These are phyloP conservation scores for Cyathus striatus DNA, from an alignment of 768 basidiomycete genomes.

Conservation along the genomic window DNA sequence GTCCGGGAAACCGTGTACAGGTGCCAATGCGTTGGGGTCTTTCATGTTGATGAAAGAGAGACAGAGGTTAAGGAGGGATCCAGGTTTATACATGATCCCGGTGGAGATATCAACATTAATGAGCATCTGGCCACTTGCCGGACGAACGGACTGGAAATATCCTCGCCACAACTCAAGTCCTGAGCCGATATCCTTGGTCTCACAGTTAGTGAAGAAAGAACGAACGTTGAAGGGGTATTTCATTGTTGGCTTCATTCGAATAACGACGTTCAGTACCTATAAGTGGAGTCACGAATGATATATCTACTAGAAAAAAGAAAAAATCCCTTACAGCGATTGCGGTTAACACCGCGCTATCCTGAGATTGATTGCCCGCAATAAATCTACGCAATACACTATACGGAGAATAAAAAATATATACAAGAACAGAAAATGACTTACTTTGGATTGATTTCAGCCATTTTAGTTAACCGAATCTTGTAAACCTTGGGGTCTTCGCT, in stretches of 20 bases:
- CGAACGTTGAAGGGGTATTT: slow-evolving; percentile 70
- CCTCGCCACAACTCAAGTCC: slow-evolving; percentile 75
- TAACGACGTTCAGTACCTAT: slow-evolving; percentile 71
- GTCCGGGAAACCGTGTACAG: slow-evolving; percentile 37
- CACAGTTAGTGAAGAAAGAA: slow-evolving; percentile 68
- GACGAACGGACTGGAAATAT: slow-evolving; percentile 77
- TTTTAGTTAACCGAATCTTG: slow-evolving; percentile 58
- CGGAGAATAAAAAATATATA: not conserved
- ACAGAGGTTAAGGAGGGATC: slow-evolving; percentile 51
- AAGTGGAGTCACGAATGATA: not conserved
- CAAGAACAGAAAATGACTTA: slow-evolving; percentile 6
- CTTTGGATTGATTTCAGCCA: slow-evolving; percentile 37
- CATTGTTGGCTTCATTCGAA: slow-evolving; percentile 69
- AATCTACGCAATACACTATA: slow-evolving; percentile 53
- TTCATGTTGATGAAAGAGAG: slow-evolving; percentile 40
- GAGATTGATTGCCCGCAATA: slow-evolving; percentile 49
- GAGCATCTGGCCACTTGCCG: slow-evolving; percentile 55
- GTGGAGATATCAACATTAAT: slow-evolving; percentile 80
- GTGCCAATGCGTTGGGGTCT: slow-evolving; percentile 12
- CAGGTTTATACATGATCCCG: slow-evolving; percentile 68
- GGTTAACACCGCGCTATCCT: slow-evolving; percentile 53
- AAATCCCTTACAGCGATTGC: slow-evolving; percentile 49
- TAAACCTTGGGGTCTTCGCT: slow-evolving; percentile 62
- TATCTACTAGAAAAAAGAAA: not conserved
- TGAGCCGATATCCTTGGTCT: slow-evolving; percentile 43